These are phyloP conservation scores for Postia placenta DNA, from an alignment of 768 basidiomycete species.

Conservation along the genomic window DNA sequence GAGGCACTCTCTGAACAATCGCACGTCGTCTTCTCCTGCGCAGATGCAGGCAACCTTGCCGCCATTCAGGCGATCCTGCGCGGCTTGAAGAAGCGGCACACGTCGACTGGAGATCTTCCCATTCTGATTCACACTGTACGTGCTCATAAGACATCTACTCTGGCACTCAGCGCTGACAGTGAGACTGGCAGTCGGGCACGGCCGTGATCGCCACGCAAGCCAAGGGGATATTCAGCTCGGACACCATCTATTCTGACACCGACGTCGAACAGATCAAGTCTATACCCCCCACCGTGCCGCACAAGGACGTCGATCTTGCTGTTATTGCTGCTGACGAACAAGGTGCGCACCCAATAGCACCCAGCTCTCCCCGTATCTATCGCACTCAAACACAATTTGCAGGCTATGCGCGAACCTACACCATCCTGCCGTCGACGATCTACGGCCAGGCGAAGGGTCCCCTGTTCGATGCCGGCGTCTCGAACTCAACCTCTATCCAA, in stretches of 20 bases:
- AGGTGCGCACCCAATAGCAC: constrained; percentile 36
- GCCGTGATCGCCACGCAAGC: constrained; percentile 43
- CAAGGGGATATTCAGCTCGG: constrained; percentile 31
- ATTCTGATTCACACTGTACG: constrained; percentile 62
- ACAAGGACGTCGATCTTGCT: constrained; percentile 43
- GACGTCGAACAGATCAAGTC: constrained; percentile 41
- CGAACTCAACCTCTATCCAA: constrained; percentile 47
- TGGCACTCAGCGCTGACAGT: neutral
- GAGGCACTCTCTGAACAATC: constrained; percentile 34
- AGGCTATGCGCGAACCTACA: constrained; percentile 51
- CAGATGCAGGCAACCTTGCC: constrained; percentile 34
- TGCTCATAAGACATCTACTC: too few species aligned
- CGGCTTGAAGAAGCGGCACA: constrained; percentile 44
- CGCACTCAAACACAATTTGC: neutral
- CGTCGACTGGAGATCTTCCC: constrained; percentile 35
- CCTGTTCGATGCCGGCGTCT: constrained; percentile 45
- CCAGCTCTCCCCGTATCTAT: too few species aligned
- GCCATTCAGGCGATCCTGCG: constrained; percentile 35
- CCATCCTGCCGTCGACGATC: constrained; percentile 51
- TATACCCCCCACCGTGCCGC: constrained; percentile 38
- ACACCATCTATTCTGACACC: constrained; percentile 45
- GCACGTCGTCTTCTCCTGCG: constrained; percentile 30
- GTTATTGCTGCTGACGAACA: constrained; percentile 41
- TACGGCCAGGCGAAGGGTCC: constrained; percentile 46
- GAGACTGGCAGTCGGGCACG: constrained; percentile 14